Conservation (phyloP, 2,329 filamentous ascomycete species). For the Neonectria punicea region DNA sequence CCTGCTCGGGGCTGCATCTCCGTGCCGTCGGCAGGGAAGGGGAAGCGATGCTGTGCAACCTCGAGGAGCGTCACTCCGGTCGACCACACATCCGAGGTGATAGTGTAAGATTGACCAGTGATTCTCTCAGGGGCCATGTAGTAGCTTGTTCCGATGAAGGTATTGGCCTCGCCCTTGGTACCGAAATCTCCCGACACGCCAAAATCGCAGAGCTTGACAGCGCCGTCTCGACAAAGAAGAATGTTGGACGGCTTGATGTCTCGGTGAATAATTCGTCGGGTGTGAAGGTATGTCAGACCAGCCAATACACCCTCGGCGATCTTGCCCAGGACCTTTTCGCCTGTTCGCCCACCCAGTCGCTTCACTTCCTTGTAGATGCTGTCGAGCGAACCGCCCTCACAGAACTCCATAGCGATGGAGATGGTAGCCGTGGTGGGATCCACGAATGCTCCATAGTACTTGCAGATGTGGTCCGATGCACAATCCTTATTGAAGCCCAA, state of each 20-base stretch:
- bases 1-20: slow-evolving; percentile 94
- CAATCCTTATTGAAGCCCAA: slow-evolving; percentile 98
- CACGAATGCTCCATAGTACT: slow-evolving; percentile 97
- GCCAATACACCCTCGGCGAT: slow-evolving; percentile 94
- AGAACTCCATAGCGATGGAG: slow-evolving; percentile 99
- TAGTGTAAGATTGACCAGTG: slow-evolving; percentile 96
- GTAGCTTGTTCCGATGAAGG: slow-evolving; percentile 98
- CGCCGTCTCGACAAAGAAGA: slow-evolving; percentile 87
- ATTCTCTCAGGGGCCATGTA: slow-evolving; percentile 99
- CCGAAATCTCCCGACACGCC: slow-evolving; percentile 98
- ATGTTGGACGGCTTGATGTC: slow-evolving; percentile 99
- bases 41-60: slow-evolving; percentile 98
- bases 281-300: slow-evolving; percentile 93
- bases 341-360: slow-evolving; percentile 91
- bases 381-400: slow-evolving; percentile 94
- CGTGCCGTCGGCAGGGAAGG: slow-evolving; percentile 95
- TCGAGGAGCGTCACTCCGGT: slow-evolving; percentile 97
- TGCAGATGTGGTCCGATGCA: slow-evolving; percentile 94
- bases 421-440: slow-evolving; percentile 97
- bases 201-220: slow-evolving; percentile 98
- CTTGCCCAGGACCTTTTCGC: slow-evolving; percentile 97
- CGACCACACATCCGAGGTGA: slow-evolving; percentile 98
- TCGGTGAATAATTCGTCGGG: slow-evolving; percentile 96
- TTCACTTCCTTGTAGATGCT: slow-evolving; percentile 98
- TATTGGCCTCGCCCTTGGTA: slow-evolving; percentile 98